Evolutionary conservation across 805 yeast genomes (phyloP), one percentile per base, ranked within the genome.

Genomic region (Candida adriatica): DNA sequence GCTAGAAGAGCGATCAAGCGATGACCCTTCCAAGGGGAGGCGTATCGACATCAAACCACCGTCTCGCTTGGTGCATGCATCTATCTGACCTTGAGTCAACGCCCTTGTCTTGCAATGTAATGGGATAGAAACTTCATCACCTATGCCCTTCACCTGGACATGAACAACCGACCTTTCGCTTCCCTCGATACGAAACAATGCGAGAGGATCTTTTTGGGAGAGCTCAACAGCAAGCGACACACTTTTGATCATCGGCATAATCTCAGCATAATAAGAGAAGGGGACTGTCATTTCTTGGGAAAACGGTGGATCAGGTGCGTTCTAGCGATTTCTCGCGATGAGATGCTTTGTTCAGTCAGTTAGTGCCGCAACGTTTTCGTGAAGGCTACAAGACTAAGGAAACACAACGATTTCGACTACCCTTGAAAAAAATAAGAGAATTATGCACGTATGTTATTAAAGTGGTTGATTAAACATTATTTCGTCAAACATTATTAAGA

Each of bases 1-100:
- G 26, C 46, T 52, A 7, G 35, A 30, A 5, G 48, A 35, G 21
- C 54, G 24, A 20, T 38, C 39, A n/a, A 24, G 24, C 5, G 19
- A 14, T 3, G 17, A 11, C 2, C 13, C n/a, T n/a, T n/a, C n/a
- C n/a, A n/a, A n/a, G n/a, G n/a, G n/a, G n/a, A n/a, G n/a, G n/a
- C 46, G 26, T 18, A 46, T 17, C 3, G 33, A 24, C 3, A 48
- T 15, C 1, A 36, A 26, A 2, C 21, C 25, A 2, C 21, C 30
- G 16, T 26, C 35, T 14, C 30, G 26, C 27, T 33, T 29, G 7
- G 22, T 15, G 27, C 38, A 34, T 7, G 24, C 4, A 7, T 37
- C 9, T 8, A 41, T 22, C 15, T 35, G 39, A 8, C 23, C 30
- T 1, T 13, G 11, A 4, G 32, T 17, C 25, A 41, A 13, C 4